phyloP scores from a whole-genome alignment of 306 rosid species.

The Medicago truncatula region DNA sequence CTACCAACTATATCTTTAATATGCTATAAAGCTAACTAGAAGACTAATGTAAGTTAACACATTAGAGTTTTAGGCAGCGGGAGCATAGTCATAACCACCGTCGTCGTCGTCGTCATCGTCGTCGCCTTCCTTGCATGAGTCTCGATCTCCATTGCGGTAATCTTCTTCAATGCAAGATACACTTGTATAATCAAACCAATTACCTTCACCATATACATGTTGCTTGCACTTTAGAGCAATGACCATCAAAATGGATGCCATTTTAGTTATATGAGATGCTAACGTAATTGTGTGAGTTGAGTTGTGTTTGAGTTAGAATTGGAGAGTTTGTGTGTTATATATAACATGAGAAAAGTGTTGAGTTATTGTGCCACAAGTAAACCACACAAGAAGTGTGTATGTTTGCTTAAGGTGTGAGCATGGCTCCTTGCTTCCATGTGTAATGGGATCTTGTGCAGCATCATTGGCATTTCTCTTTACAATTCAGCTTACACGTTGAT shows the following conservation, averaged over 20 bases:
- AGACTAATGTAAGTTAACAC: neutral
- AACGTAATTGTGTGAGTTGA: neutral
- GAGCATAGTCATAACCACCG: slow-evolving; percentile 8
- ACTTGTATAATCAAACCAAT: neutral
- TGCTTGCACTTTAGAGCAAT: neutral
- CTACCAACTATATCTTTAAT: no score
- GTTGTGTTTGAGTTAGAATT: neutral
- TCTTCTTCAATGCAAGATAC: neutral
- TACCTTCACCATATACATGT: neutral
- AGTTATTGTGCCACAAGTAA: neutral
- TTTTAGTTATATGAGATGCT: neutral
- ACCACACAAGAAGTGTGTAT: neutral
- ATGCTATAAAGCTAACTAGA: neutral
- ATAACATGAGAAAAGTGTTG: neutral
- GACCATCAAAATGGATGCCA: neutral
- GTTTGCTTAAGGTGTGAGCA: neutral
- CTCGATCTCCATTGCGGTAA: neutral
- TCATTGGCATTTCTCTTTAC: neutral
- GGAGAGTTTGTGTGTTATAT: neutral
- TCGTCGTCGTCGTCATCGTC: neutral
- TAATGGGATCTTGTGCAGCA: neutral
- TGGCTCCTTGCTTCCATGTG: neutral
- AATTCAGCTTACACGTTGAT: neutral
- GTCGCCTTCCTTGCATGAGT: neutral
- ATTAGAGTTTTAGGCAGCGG: neutral